A percentile compares a stretch with the other conserved stretches of the same genome.
Conservation (phyloP, 306 rosid species). For the Lablab purpureus region DNA sequence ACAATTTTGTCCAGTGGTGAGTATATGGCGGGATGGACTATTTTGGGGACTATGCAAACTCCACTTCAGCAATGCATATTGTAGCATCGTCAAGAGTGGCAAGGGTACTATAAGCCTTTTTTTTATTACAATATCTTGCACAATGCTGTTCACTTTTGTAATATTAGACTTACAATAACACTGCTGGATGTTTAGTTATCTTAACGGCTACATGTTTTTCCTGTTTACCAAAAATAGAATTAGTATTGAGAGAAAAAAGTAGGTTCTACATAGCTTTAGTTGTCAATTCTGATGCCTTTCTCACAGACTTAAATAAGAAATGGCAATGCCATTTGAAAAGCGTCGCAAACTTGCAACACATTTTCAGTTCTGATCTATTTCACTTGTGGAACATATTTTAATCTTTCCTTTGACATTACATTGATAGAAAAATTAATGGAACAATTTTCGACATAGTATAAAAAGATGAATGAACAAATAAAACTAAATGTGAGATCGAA, state of each 20-base stretch:
- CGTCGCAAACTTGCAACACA: constrained; percentile 3
- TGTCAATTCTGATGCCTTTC: constrained; percentile 27
- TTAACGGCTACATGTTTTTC: neutral
- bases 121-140: neutral
- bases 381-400: neutral
- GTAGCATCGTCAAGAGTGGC: neutral
- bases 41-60: neutral
- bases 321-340: neutral
- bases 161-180: neutral
- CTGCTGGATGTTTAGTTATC: neutral
- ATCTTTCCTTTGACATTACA: neutral
- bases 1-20: constrained; percentile 26
- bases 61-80: constrained; percentile 15
- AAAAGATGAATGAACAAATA: constrained; percentile 6
- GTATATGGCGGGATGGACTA: neutral
- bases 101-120: neutral
- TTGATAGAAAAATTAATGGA: neutral
- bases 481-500: neutral
- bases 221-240: neutral
- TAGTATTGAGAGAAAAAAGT: neutral
- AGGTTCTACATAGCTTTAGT: constrained; percentile 2
- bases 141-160: neutral
- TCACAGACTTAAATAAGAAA: neutral
- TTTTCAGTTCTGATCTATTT: neutral
- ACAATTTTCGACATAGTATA: neutral